Evolutionary conservation across 129 eudicot genomes (phyloP).

Genomic region (Rutidosis leptorrhynchoides): DNA sequence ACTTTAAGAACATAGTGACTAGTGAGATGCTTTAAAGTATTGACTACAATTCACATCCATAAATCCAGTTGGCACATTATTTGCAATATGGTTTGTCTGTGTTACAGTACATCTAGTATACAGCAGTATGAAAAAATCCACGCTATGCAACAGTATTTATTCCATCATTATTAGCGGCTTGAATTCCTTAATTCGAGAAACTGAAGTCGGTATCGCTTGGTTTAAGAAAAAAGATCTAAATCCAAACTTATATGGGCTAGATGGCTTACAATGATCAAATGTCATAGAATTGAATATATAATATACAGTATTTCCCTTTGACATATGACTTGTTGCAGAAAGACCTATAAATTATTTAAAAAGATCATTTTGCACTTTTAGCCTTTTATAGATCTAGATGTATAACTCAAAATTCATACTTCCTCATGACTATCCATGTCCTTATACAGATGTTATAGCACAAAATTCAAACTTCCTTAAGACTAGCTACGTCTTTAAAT

Average conservation of each 20-base stretch:
- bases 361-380: background rate
- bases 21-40: background rate
- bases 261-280: background rate
- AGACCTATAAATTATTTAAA: background rate
- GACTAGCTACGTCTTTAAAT: background rate
- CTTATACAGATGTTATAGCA: too few species aligned
- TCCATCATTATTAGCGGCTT: background rate
- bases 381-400: background rate
- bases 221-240: background rate
- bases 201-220: background rate
- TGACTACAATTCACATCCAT: background rate
- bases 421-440: background rate
- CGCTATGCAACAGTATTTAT: background rate
- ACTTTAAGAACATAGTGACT: background rate
- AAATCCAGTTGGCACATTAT: background rate
- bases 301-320: background rate
- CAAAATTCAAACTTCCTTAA: background rate
- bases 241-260: background rate
- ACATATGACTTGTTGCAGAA: background rate
- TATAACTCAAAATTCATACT: too few species aligned
- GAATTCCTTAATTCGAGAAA: background rate
- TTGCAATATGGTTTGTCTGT: background rate
- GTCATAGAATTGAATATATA: background rate
- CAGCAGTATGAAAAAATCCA: background rate
- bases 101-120: background rate